Evolutionary conservation across 2,329 filamentous ascomycete genomes (phyloP).

Genomic region (Colletotrichum sidae): DNA sequence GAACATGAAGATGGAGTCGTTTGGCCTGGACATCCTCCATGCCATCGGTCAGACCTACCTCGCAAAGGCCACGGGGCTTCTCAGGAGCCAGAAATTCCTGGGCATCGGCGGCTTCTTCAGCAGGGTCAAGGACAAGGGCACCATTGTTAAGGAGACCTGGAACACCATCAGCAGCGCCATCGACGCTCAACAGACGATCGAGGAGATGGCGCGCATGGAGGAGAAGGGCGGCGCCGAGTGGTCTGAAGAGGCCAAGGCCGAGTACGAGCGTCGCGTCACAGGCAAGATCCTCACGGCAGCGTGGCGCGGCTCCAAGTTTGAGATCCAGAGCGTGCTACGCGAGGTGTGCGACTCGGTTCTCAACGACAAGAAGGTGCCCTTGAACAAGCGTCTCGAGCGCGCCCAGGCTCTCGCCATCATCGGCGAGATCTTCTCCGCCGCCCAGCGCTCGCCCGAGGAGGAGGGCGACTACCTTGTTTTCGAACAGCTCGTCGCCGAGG

Average conservation of each 20-base stretch:
- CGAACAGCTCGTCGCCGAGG: slow-evolving; percentile 96
- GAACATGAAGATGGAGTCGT: slow-evolving; percentile 99
- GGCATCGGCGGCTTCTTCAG: slow-evolving; percentile 96
- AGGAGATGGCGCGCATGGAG: slow-evolving; percentile 98
- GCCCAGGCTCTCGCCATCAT: slow-evolving; percentile 90
- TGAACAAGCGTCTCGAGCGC: slow-evolving; percentile 88
- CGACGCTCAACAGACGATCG: slow-evolving; percentile 97
- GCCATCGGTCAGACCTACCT: slow-evolving; percentile 93
- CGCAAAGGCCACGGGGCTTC: slow-evolving; percentile 85
- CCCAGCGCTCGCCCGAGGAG: slow-evolving; percentile 90
- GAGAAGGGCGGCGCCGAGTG: slow-evolving; percentile 95
- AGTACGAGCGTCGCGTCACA: slow-evolving; percentile 95
- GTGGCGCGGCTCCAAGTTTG: slow-evolving; percentile 96
- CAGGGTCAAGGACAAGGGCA: slow-evolving; percentile 95
- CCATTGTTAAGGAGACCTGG: slow-evolving; percentile 97
- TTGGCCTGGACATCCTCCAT: slow-evolving; percentile 95
- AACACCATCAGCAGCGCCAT: slow-evolving; percentile 96
- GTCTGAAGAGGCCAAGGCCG: slow-evolving; percentile 96
- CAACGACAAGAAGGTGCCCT: slow-evolving; percentile 80
- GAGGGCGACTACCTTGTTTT: slow-evolving; percentile 99
- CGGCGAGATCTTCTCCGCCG: slow-evolving; percentile 89
- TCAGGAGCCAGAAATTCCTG: slow-evolving; percentile 97
- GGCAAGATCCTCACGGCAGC: slow-evolving; percentile 98
- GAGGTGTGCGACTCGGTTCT: slow-evolving; percentile 94
- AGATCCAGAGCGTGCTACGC: slow-evolving; percentile 94